A percentile compares a stretch with the other conserved stretches of the same genome.
Conservation (phyloP, 1,284 basidiomycete species). For the Ustilago sp. region DNA sequence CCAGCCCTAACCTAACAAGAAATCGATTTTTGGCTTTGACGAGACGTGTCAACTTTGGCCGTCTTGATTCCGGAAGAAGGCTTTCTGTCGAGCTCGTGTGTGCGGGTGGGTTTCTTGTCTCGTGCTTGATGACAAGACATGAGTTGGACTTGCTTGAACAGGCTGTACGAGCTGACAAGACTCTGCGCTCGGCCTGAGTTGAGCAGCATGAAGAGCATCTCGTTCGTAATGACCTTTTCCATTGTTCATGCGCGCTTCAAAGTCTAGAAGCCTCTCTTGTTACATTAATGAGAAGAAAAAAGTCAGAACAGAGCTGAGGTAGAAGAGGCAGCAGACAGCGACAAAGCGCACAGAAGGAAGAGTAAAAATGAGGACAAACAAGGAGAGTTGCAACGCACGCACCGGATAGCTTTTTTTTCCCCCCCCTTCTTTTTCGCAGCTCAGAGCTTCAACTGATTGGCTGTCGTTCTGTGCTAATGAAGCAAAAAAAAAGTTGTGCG, state of each 20-base stretch:
- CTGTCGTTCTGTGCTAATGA: not conserved
- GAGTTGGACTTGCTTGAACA: not conserved
- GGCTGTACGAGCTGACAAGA: not conserved
- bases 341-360: not conserved
- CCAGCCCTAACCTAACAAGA: not conserved
- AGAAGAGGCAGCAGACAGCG: not conserved
- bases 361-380: not conserved
- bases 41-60: not conserved
- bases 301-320: not conserved
- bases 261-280: not conserved
- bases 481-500: not conserved
- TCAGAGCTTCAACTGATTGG: constrained; percentile 12
- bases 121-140: not conserved
- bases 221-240: too few relatives aligned
- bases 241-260: not conserved
- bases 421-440: not conserved
- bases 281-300: not conserved
- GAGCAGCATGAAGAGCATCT: too few relatives aligned
- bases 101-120: constrained; percentile 1
- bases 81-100: constrained; percentile 1
- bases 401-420: not conserved
- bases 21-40: not conserved
- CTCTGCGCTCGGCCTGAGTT: too few relatives aligned
- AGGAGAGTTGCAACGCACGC: not conserved
- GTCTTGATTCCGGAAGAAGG: not conserved